A percentile compares a stretch with the other conserved stretches of the same genome.
Conservation (phyloP, 2,329 filamentous ascomycete species). For the Daldinia sp. region DNA sequence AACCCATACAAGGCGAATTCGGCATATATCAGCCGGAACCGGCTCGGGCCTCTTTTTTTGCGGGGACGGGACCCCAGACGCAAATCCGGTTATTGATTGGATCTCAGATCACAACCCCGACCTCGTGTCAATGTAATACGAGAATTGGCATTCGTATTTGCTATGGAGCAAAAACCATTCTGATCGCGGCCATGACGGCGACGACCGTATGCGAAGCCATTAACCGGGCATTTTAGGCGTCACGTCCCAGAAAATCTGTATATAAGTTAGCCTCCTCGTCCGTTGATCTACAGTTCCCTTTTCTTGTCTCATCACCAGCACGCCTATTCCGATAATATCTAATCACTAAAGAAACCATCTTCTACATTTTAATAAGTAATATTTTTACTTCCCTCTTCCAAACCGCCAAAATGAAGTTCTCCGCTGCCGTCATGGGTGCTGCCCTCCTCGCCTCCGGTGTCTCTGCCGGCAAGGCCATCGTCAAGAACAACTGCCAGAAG, state of each 20-base stretch:
- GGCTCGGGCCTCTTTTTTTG: slow-evolving; percentile 25
- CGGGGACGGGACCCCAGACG: slow-evolving; percentile 27
- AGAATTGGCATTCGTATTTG: slow-evolving; percentile 39
- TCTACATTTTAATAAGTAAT: slow-evolving; percentile 5
- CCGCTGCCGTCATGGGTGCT: slow-evolving; percentile 46
- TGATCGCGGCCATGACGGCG: slow-evolving; percentile 14
- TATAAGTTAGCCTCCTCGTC: slow-evolving; percentile 25
- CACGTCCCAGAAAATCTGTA: slow-evolving; percentile 4
- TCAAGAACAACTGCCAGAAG: slow-evolving; percentile 53
- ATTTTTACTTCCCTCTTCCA: slow-evolving; percentile 2
- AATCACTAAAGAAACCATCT: background rate
- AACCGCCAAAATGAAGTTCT: slow-evolving; percentile 49
- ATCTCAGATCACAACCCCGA: slow-evolving; percentile 24
- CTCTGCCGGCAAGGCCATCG: slow-evolving; percentile 54
- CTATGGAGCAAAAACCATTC: slow-evolving; percentile 5
- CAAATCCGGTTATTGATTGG: slow-evolving; percentile 26
- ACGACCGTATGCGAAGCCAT: slow-evolving; percentile 19
- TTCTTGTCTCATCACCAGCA: slow-evolving; percentile 17
- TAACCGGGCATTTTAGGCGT: slow-evolving; percentile 8
- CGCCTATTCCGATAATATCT: slow-evolving; percentile 8
- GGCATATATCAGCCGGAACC: slow-evolving; percentile 21
- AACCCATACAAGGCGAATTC: slow-evolving; percentile 13
- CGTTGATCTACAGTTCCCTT: slow-evolving; percentile 1
- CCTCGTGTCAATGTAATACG: slow-evolving; percentile 38
- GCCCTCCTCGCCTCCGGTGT: slow-evolving; percentile 51